Conservation (phyloP, 805 yeast species). For the Candida schatavii region DNA sequence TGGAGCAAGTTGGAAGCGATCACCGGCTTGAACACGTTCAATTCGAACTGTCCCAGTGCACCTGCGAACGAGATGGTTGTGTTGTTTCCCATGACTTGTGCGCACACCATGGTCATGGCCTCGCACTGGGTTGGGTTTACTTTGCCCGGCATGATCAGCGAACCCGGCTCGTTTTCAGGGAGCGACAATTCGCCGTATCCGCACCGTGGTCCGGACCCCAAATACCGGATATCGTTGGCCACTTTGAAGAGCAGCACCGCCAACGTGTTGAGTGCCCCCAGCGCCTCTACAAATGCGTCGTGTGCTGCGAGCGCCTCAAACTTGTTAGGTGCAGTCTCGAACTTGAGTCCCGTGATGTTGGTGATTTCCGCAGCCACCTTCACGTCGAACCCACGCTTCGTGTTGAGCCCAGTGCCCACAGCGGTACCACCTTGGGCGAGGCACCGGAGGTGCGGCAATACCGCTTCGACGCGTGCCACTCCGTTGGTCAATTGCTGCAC, state of each 20-base stretch:
- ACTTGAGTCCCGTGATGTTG: slow-evolving; percentile 81
- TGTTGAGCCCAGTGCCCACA: slow-evolving; percentile 97
- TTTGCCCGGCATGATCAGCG: slow-evolving; percentile 99
- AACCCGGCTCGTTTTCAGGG: slow-evolving; percentile 99
- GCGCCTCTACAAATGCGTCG: slow-evolving; percentile 96
- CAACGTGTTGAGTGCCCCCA: slow-evolving; percentile 94
- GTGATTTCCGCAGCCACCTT: slow-evolving; percentile 85
- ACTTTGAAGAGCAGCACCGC: slow-evolving; percentile 93
- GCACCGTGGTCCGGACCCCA: slow-evolving; percentile 99
- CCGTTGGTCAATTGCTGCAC: slow-evolving; percentile 92
- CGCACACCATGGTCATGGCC: slow-evolving; percentile 97
- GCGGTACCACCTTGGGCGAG: slow-evolving; percentile 99
- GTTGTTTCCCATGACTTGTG: slow-evolving; percentile 97
- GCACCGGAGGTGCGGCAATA: slow-evolving; percentile 71
- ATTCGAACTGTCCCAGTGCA: slow-evolving; percentile 97
- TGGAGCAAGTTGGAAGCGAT: slow-evolving; percentile 87
- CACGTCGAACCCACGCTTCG: slow-evolving; percentile 84
- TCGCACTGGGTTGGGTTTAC: slow-evolving; percentile 99
- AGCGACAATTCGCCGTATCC: slow-evolving; percentile 94
- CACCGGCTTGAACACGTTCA: slow-evolving; percentile 97
- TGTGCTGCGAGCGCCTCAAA: slow-evolving; percentile 99
- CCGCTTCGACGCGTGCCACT: slow-evolving; percentile 75
- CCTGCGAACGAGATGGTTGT: slow-evolving; percentile 95
- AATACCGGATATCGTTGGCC: slow-evolving; percentile 96
- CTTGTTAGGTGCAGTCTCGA: slow-evolving; percentile 96